Conservation (phyloP, 2,329 filamentous ascomycete species). For the Chrysoporthe cubensis region DNA sequence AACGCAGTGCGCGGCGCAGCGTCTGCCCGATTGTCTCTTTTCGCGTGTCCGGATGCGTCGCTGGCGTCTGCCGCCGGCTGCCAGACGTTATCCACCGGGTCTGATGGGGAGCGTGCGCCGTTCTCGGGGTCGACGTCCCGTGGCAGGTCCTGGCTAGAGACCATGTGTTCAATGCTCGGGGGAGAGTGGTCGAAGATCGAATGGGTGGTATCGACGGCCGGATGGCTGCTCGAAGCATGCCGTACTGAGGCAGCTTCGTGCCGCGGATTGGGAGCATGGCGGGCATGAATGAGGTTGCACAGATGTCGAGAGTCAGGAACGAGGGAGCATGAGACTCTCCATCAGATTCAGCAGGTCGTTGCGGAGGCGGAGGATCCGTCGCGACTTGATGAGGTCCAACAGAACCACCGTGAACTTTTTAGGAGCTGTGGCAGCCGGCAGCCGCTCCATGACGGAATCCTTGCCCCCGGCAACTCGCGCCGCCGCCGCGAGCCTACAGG, state of each 20-base stretch:
- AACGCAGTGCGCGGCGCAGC: slow-evolving; percentile 21
- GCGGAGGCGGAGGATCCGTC: not conserved
- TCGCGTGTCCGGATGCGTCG: slow-evolving; percentile 12
- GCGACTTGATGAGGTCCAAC: not conserved
- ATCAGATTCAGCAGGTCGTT: not conserved
- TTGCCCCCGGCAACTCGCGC: not conserved
- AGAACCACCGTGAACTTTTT: slow-evolving; percentile 11
- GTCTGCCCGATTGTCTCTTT: slow-evolving; percentile 14
- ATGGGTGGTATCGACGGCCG: slow-evolving; percentile 4
- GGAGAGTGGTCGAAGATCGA: not conserved
- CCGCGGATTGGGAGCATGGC: slow-evolving; percentile 22
- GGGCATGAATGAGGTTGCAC: not conserved
- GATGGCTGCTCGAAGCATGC: slow-evolving; percentile 21
- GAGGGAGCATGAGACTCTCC: not conserved
- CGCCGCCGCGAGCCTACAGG: not conserved
- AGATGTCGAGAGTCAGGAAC: slow-evolving; percentile 3
- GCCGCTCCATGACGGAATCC: slow-evolving; percentile 20
- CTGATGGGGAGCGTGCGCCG: not conserved
- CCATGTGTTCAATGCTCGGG: not conserved
- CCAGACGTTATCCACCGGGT: slow-evolving; percentile 15
- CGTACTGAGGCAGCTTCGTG: slow-evolving; percentile 21
- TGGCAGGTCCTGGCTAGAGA: not conserved
- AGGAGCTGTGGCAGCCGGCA: slow-evolving; percentile 12
- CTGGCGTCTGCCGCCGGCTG: not conserved
- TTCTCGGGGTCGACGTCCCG: not conserved